Evolutionary conservation across 1,284 basidiomycete genomes (phyloP).

Genomic region (Caloboletus inedulis): DNA sequence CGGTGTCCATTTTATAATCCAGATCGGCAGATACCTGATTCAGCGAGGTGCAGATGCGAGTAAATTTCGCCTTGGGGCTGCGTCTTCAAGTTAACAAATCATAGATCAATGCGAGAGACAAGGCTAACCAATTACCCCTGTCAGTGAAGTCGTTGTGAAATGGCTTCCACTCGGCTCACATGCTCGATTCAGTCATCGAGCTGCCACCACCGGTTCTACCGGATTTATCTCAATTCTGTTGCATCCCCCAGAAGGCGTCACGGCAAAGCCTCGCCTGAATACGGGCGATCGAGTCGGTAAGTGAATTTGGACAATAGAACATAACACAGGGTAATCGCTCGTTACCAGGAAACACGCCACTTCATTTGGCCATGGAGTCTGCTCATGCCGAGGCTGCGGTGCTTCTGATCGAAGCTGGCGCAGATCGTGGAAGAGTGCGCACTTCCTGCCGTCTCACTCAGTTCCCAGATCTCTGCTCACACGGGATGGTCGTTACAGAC

Average conservation of each 20-base stretch:
- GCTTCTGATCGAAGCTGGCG: constrained; percentile 87
- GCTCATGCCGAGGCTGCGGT: constrained; percentile 89
- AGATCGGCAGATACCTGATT: constrained; percentile 88
- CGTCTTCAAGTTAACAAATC: constrained; percentile 17
- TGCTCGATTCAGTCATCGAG: constrained; percentile 66
- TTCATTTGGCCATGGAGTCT: constrained; percentile 96
- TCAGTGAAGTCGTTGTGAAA: constrained; percentile 37
- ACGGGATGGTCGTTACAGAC: constrained; percentile 44
- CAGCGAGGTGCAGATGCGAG: constrained; percentile 84
- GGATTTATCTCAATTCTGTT: constrained; percentile 82
- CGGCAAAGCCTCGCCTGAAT: constrained; percentile 78
- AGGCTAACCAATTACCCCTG: constrained; percentile 87
- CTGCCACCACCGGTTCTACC: constrained; percentile 89
- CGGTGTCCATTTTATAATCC: constrained; percentile 14
- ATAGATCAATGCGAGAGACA: constrained; percentile 89
- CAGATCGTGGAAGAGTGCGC: constrained; percentile 81
- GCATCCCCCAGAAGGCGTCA: constrained; percentile 66
- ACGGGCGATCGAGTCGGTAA: constrained; percentile 80
- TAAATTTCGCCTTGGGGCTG: constrained; percentile 58
- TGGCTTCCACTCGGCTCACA: constrained; percentile 4
- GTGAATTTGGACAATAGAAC: constrained; percentile 18
- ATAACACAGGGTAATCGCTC: not conserved
- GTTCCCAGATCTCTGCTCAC: constrained; percentile 11
- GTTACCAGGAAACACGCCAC: constrained; percentile 80
- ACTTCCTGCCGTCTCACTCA: not conserved